Evolutionary conservation across 2,329 filamentous ascomycete species (phyloP), one percentile per base, ranked within the genome.

Genomic region (Ilyonectria destructans): DNA sequence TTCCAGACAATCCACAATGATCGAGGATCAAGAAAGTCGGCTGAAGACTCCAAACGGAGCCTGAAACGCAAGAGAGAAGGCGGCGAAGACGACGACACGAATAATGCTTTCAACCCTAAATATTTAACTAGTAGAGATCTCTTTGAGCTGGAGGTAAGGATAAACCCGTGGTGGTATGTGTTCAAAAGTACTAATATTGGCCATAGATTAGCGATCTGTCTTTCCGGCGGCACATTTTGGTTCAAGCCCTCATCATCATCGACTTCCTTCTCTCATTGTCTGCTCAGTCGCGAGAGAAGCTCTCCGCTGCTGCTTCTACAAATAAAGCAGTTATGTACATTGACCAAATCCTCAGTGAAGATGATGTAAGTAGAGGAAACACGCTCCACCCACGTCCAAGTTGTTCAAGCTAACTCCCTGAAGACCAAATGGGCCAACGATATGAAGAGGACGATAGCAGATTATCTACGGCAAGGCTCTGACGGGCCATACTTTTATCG

Each of bases 121-220:
- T 99, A 99, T 79, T 88, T 99, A 19, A 99, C 96, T n/a, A 98
- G 95, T 80, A 89, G 93, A 71, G 97, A 99, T 79, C 86, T 99
- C 1, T 99, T 99, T 80, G 94, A 97, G 76, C 89, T 99, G 52
- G 96, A 99, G 88, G 93, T 94, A 86, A 68, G 52, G 29, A 61
- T 15, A 26, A 8, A 3, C 6, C 12, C n/a, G 31, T 29, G 5
- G 15, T 19, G 23, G 8, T 10, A 9, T 29, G 9, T 3, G 19
- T n/a, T 4, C 29, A 3, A 46, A 7, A 26, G n/a, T 23, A n/a
- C 33, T 62, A 17, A 59, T 35, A 15, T 26, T 21, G 10, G 5
- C 10, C n/a, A 55, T 45, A 77, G 93, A 92, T 98, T 70, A 95
- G 94, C 80, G 96, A 99, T 81, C 87, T 97, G 46, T 96, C 96